phyloP scores from a whole-genome alignment of 768 basidiomycete genomes.

The Cyathus striatus region DNA sequence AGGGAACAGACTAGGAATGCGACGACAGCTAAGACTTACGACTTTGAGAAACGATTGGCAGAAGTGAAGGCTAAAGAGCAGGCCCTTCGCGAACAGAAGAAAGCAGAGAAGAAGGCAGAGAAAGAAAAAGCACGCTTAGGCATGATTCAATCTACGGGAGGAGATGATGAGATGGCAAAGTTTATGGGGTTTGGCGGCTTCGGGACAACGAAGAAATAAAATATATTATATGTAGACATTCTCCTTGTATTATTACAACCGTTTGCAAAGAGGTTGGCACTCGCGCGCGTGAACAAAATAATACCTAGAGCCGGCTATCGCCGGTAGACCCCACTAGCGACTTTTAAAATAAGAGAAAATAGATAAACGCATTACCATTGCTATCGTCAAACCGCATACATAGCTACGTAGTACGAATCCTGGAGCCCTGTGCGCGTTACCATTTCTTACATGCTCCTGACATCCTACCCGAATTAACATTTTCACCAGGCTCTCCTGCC shows the following conservation, averaged over 20 bases:
- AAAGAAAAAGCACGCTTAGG: slow-evolving; percentile 69
- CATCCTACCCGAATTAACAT: no score
- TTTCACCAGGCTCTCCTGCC: no score
- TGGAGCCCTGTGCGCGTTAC: no score
- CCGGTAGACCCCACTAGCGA: no score
- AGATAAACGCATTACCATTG: no score
- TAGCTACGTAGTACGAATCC: no score
- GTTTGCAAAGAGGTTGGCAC: no score
- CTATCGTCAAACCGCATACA: no score
- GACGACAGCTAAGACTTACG: slow-evolving; percentile 83
- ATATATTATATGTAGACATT: background rate
- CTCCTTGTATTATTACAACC: slow-evolving; percentile 22
- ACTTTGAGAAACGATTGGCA: slow-evolving; percentile 86
- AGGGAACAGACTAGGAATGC: slow-evolving; percentile 85
- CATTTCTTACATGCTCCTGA: no score
- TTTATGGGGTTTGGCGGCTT: slow-evolving; percentile 95
- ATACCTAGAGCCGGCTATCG: no score
- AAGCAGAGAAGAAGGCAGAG: slow-evolving; percentile 73
- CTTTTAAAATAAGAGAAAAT: no score
- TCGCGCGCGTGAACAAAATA: no score
- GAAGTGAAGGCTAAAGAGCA: slow-evolving; percentile 76
- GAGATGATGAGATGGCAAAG: slow-evolving; percentile 64
- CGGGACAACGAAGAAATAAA: slow-evolving; percentile 75
- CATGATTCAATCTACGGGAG: slow-evolving; percentile 46
- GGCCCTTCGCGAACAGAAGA: slow-evolving; percentile 64